These are phyloP conservation scores for Dicorynia guianensis DNA, from an alignment of 306 rosid genomes.

Conservation along the genomic window DNA sequence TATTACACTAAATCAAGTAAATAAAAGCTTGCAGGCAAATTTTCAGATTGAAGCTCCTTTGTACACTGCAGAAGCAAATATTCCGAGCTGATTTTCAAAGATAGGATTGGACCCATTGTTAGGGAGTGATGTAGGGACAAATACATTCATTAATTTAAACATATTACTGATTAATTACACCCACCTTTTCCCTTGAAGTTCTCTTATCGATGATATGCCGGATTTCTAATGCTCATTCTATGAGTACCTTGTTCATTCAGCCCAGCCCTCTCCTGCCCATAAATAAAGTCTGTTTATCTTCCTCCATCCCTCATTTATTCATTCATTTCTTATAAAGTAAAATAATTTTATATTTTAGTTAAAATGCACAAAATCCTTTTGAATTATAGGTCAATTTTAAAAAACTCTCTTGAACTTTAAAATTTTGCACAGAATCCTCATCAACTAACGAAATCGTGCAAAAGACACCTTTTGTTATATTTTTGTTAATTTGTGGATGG, in stretches of 20 bases:
- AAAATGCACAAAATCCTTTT: too few relatives aligned
- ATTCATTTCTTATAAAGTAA: conserved; percentile 1
- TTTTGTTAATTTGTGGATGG: too few relatives aligned
- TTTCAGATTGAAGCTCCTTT: neutral
- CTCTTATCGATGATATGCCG: neutral
- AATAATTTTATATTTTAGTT: neutral
- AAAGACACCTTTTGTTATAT: too few relatives aligned
- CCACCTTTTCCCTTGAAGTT: conserved; percentile 2
- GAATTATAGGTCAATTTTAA: too few relatives aligned
- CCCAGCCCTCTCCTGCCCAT: neutral
- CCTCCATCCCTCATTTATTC: conserved; percentile 19
- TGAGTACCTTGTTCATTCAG: neutral
- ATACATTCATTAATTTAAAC: neutral
- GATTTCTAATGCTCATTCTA: conserved; percentile 1
- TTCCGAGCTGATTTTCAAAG: neutral
- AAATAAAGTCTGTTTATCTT: conserved; percentile 8
- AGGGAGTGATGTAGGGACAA: conserved; percentile 19
- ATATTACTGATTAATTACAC: neutral
- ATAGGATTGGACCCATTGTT: neutral
- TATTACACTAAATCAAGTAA: neutral
- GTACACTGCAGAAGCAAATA: neutral
- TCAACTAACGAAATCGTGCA: too few relatives aligned
- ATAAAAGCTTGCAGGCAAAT: too few relatives aligned
- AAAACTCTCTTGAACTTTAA: too few relatives aligned
- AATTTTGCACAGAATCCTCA: too few relatives aligned